Evolutionary conservation across 148 eudicot species (phyloP).

Genomic region (Camellia granthamiana): DNA sequence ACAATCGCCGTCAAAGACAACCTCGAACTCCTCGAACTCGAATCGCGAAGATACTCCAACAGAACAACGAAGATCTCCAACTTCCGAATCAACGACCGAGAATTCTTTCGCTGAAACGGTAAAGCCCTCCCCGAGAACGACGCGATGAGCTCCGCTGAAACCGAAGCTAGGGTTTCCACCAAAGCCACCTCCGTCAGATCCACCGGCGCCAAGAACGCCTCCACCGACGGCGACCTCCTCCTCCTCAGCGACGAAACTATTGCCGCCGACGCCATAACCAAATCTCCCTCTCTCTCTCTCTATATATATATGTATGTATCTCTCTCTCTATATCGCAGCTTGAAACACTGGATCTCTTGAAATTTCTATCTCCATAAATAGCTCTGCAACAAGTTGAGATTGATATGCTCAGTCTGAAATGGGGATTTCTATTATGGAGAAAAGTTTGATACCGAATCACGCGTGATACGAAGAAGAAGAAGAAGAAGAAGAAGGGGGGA

Average conservation of each 20-base stretch:
- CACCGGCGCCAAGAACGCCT: conserved; percentile 78
- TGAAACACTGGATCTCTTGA: too few relatives aligned
- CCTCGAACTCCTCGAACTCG: conserved; percentile 25
- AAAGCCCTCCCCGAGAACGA: conserved; percentile 37
- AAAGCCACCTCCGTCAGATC: conserved; percentile 52
- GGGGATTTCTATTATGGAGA: too few relatives aligned
- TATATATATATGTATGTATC: too few relatives aligned
- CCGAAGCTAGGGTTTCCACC: conserved; percentile 39
- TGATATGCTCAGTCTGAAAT: too few relatives aligned
- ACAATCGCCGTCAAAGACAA: conserved; percentile 38
- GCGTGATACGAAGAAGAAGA: too few relatives aligned
- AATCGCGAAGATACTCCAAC: conserved; percentile 50
- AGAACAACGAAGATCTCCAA: conserved; percentile 52
- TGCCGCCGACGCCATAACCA: conserved; percentile 61
- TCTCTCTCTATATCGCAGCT: too few relatives aligned
- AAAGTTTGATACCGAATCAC: too few relatives aligned
- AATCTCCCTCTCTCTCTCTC: conserved; percentile 11
- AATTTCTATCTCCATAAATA: too few relatives aligned
- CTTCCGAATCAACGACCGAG: conserved; percentile 50
- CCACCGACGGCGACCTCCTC: conserved; percentile 66
- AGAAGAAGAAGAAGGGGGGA: too few relatives aligned
- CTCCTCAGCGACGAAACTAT: conserved; percentile 64
- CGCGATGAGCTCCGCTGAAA: conserved; percentile 43
- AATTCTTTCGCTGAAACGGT: conserved; percentile 56
- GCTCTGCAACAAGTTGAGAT: too few relatives aligned